Percentiles rank a stretch among this genome's conserved stretches.
phyloP scores from a whole-genome alignment of 805 yeast species.

The Metschnikowia drakensbergensis region DNA sequence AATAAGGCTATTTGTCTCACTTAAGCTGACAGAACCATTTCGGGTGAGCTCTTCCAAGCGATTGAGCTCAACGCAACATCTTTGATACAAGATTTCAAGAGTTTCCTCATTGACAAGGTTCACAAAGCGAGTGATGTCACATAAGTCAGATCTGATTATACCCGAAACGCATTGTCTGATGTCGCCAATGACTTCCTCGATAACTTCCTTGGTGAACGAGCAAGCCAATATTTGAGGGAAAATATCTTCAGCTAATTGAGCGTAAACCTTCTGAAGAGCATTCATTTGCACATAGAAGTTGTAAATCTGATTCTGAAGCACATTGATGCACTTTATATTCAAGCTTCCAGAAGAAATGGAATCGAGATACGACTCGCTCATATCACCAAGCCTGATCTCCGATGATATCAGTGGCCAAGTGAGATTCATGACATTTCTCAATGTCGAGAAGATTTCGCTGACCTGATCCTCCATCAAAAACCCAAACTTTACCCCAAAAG shows the following conservation, averaged over 20 bases:
- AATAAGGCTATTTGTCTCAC: neutral
- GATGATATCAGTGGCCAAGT: constrained; percentile 13
- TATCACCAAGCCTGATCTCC: constrained; percentile 20
- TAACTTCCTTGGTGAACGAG: neutral
- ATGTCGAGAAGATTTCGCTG: constrained; percentile 25
- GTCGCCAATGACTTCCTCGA: neutral
- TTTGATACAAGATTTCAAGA: neutral
- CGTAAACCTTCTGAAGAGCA: constrained; percentile 5
- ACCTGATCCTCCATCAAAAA: constrained; percentile 39
- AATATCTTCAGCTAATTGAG: constrained; percentile 2
- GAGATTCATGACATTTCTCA: constrained; percentile 3
- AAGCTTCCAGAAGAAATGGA: neutral
- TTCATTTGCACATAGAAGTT: constrained; percentile 14
- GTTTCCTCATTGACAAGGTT: constrained; percentile 25
- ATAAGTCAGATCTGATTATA: constrained; percentile 15
- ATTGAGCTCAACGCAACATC: constrained; percentile 1
- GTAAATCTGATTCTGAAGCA: constrained; percentile 24
- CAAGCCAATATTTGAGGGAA: constrained; percentile 7
- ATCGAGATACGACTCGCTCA: constrained; percentile 16
- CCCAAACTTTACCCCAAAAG: constrained; percentile 38
- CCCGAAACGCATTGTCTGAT: constrained; percentile 9
- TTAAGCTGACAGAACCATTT: neutral
- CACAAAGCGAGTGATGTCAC: constrained; percentile 19
- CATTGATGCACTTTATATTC: constrained; percentile 17
- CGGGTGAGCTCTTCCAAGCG: neutral